phyloP scores from a whole-genome alignment of 2,329 filamentous ascomycete species.

The Alternaria atra region DNA sequence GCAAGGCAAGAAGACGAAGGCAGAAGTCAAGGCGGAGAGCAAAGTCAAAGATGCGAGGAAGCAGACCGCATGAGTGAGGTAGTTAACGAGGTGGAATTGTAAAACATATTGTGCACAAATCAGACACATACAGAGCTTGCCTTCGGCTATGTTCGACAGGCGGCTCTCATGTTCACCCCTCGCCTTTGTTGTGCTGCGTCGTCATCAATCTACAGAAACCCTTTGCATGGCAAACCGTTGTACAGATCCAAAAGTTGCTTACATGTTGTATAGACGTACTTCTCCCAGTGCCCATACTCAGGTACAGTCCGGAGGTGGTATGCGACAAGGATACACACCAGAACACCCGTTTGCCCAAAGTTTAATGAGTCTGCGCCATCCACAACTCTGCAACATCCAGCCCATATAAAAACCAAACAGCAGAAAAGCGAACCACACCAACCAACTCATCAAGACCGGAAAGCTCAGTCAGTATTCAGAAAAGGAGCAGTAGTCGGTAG shows the following conservation, averaged over 20 bases:
- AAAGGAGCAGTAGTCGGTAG: not conserved
- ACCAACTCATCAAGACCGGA: not conserved
- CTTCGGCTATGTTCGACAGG: not conserved
- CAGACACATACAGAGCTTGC: not conserved
- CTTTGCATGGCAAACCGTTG: not conserved
- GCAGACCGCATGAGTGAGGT: slow-evolving; percentile 23
- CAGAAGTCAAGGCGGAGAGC: slow-evolving; percentile 35
- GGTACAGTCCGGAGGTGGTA: no score
- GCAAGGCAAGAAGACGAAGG: slow-evolving; percentile 34
- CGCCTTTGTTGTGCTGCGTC: not conserved
- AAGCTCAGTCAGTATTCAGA: no score
- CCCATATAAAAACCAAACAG: not conserved
- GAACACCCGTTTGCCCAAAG: no score
- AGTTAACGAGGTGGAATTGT: not conserved
- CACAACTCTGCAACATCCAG: not conserved
- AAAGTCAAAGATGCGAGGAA: slow-evolving; percentile 33
- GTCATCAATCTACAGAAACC: not conserved
- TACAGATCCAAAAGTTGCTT: not conserved
- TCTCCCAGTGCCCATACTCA: no score
- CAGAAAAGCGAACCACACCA: not conserved
- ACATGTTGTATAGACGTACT: no score
- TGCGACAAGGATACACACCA: no score
- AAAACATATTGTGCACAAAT: slow-evolving; percentile 5
- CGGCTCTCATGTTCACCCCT: not conserved
- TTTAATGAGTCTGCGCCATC: not conserved